phyloP scores from a whole-genome alignment of 169 alveolate species.

The Cryptosporidium sp. region DNA sequence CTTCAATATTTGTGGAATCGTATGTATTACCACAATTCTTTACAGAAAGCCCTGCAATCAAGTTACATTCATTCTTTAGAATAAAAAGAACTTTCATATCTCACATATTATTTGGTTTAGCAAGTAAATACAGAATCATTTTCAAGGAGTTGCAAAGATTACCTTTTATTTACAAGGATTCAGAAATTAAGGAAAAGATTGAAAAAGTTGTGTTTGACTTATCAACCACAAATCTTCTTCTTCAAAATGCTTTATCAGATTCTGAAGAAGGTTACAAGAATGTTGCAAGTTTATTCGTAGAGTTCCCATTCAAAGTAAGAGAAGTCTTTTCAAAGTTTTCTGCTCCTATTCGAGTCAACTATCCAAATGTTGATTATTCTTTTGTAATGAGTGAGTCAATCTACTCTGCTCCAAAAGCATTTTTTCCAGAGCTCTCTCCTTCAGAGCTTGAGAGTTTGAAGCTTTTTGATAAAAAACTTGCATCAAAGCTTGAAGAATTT shows the following conservation, averaged over 20 bases:
- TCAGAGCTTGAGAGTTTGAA: not conserved
- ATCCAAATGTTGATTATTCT: slow-evolving; percentile 53
- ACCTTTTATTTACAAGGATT: slow-evolving; percentile 25
- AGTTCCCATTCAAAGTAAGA: slow-evolving; percentile 45
- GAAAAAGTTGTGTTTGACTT: slow-evolving; percentile 5
- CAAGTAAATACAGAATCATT: slow-evolving; percentile 32
- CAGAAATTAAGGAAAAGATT: slow-evolving; percentile 6
- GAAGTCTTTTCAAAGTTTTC: slow-evolving; percentile 44
- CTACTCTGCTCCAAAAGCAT: slow-evolving; percentile 38
- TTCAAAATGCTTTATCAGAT: slow-evolving; percentile 3
- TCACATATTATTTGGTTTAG: slow-evolving; percentile 56
- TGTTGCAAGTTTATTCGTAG: slow-evolving; percentile 14
- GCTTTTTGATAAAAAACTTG: not conserved
- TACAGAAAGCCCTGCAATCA: slow-evolving; percentile 45
- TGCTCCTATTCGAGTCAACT: not conserved
- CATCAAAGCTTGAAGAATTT: slow-evolving; percentile 8
- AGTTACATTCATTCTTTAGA: slow-evolving; percentile 27
- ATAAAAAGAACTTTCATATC: slow-evolving; percentile 15
- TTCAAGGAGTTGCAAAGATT: slow-evolving; percentile 28
- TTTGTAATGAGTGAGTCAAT: slow-evolving; percentile 14
- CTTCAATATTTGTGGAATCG: slow-evolving; percentile 26
- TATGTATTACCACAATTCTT: slow-evolving; percentile 59
- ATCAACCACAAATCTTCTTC: not conserved
- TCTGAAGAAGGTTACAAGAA: slow-evolving; percentile 35
- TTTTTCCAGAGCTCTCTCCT: slow-evolving; percentile 39